Conservation (phyloP, 2,329 filamentous ascomycete species). For the Penicillium sp. region DNA sequence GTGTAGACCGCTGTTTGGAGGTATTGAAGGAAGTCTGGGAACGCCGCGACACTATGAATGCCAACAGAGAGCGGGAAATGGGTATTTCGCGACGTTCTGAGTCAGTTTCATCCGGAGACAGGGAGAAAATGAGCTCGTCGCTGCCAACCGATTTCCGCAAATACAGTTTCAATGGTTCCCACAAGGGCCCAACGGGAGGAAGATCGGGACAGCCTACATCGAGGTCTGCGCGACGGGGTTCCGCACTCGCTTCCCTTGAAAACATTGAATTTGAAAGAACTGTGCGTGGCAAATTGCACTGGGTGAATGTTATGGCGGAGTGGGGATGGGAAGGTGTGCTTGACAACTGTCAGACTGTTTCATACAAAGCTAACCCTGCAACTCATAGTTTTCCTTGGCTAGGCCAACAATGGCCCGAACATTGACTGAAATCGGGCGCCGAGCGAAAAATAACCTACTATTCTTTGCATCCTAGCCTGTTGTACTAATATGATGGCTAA, state of each 20-base stretch:
- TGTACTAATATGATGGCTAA: constrained; percentile 12
- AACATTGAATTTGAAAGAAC: constrained; percentile 59
- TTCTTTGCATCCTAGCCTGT: neutral
- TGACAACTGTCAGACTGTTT: too few species aligned
- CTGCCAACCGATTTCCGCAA: neutral
- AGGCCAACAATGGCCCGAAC: neutral
- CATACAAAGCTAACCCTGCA: neutral
- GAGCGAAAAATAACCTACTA: neutral
- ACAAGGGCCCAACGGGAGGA: constrained; percentile 19
- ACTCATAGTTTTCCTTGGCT: constrained; percentile 18
- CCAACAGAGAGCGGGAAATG: constrained; percentile 27
- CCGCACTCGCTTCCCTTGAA: constrained; percentile 35
- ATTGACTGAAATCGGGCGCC: neutral
- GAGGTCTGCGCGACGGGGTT: constrained; percentile 23
- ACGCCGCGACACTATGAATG: constrained; percentile 56
- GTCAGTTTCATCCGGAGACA: neutral
- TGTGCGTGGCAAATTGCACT: constrained; percentile 64
- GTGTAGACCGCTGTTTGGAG: constrained; percentile 63
- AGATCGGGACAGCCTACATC: constrained; percentile 8
- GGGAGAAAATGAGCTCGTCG: neutral
- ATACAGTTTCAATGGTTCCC: constrained; percentile 25
- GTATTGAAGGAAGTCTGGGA: constrained; percentile 66
- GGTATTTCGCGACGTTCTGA: neutral
- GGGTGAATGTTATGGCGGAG: constrained; percentile 69
- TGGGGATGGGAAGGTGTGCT: constrained; percentile 68